phyloP scores from a whole-genome alignment of 306 rosid genomes.

The Pterocarpus macrocarpus region DNA sequence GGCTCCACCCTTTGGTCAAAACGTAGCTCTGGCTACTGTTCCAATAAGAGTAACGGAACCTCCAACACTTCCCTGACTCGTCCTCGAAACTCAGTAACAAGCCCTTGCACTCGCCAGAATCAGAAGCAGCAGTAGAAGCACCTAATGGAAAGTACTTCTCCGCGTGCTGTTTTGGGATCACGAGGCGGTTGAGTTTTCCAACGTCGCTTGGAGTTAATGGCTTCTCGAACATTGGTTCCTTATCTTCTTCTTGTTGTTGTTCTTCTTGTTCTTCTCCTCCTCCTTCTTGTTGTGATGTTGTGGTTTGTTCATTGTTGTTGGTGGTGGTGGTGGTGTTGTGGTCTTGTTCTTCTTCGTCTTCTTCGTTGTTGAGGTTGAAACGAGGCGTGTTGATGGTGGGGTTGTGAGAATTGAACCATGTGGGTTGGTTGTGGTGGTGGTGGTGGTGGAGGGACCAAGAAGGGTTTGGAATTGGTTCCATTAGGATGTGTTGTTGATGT shows the following conservation, averaged over 20 bases:
- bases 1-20: constrained; percentile 94
- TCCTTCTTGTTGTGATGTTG: neutral
- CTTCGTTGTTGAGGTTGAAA: constrained; percentile 54
- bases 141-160: constrained; percentile 85
- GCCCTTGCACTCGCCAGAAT: constrained; percentile 67
- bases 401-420: constrained; percentile 27
- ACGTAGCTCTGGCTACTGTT: constrained; percentile 98
- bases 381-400: neutral
- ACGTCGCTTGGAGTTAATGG: constrained; percentile 95
- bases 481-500: constrained; percentile 37
- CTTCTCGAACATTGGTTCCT: constrained; percentile 90
- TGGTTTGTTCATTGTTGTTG: neutral
- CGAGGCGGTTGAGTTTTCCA: constrained; percentile 95
- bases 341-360: constrained; percentile 26
- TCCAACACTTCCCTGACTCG: constrained; percentile 90
- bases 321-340: neutral
- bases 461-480: constrained; percentile 46
- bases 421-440: constrained; percentile 20
- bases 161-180: constrained; percentile 95
- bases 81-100: constrained; percentile 89
- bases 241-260: constrained; percentile 46
- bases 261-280: neutral
- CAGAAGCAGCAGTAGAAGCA: constrained; percentile 7
- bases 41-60: constrained; percentile 98
- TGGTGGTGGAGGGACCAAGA: constrained; percentile 47